Conservation (phyloP, 768 basidiomycete genomes). For the Peribolospora baueri region DNA sequence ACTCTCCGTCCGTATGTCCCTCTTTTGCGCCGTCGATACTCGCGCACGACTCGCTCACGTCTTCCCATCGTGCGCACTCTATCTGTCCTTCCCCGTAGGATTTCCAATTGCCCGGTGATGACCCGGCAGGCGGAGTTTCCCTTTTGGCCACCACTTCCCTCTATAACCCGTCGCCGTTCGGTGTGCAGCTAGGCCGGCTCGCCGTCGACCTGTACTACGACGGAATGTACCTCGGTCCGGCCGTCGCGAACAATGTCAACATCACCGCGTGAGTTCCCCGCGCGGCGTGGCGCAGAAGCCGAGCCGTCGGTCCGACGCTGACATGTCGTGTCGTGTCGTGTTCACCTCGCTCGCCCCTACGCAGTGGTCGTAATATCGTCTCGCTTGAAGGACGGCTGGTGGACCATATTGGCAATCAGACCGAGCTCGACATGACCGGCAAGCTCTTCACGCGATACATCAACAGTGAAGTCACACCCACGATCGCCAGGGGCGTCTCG, state of each 20-base stretch:
- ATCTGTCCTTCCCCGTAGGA: too few species aligned
- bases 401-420: constrained; percentile 26
- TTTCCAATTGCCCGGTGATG: constrained; percentile 33
- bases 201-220: constrained; percentile 38
- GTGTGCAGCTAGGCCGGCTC: constrained; percentile 42
- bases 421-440: constrained; percentile 30
- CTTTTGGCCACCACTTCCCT: constrained; percentile 35
- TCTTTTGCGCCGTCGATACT: background rate
- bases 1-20: background rate
- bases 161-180: constrained; percentile 40
- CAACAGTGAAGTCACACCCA: constrained; percentile 35
- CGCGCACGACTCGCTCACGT: too few species aligned
- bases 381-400: constrained; percentile 34
- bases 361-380: constrained; percentile 30
- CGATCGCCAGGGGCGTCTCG: constrained; percentile 36
- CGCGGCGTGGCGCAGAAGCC: too few species aligned
- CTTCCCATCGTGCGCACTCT: too few species aligned
- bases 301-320: background rate
- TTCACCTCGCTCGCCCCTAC: constrained; percentile 1
- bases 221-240: constrained; percentile 13
- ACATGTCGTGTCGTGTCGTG: too few species aligned
- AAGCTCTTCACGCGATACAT: constrained; percentile 46
- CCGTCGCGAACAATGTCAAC: background rate
- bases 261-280: background rate
- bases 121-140: constrained; percentile 41